Base-by-base conservation (phyloP, 306 rosid genomes). In the Purshia tridentata region DNA sequence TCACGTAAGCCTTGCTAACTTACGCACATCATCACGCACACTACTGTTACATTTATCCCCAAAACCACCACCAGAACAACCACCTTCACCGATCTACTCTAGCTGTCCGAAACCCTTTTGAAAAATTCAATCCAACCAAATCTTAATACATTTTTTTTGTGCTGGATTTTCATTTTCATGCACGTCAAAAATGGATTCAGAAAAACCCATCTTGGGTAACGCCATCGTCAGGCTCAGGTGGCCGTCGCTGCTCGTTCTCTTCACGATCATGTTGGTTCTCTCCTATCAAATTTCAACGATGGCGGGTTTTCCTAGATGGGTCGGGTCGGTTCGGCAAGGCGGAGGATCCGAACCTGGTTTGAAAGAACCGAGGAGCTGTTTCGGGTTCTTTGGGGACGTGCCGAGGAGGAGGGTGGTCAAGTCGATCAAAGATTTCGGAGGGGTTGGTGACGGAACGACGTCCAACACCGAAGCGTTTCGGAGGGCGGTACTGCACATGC, bases 341-440 rank as follows among this genome's bases (percentile, higher is more conserved):
- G 23, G 16, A 9, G 20, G 14, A 8, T 6, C 75, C 39, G 18
- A 45, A 22, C 12, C 82, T 8, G 23, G 0, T 0, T 8, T 11
- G 2, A 52, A n/a, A 1, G 78, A 68, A 56, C 77, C 80, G 50
- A 65, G 4, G 22, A 84, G 82, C 55, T 93, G 96, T 71, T 56
- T 83, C 40, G 72, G 67, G 13, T 89, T 84, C 47, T 91, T 88
- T 54, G 72, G 22, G 19, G 18, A n/a, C 2, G 70, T 37, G 13
- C 67, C 75, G 6, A 44, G 40, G 74, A 75, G 88, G 77, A 82
- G 75, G 83, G 18, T 55, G 15, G 84, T 83, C 52, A 80, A 50
- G 90, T 94, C 96, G 52, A 83, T 94, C 58, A 55, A 44, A 40
- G 99, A 90, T 29, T 94, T 94, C 76, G 96, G 95, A 0, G 99